Percentiles rank a stretch among this genome's conserved stretches.
phyloP scores from a whole-genome alignment of 2,329 filamentous ascomycete species.

The Apiospora marii region DNA sequence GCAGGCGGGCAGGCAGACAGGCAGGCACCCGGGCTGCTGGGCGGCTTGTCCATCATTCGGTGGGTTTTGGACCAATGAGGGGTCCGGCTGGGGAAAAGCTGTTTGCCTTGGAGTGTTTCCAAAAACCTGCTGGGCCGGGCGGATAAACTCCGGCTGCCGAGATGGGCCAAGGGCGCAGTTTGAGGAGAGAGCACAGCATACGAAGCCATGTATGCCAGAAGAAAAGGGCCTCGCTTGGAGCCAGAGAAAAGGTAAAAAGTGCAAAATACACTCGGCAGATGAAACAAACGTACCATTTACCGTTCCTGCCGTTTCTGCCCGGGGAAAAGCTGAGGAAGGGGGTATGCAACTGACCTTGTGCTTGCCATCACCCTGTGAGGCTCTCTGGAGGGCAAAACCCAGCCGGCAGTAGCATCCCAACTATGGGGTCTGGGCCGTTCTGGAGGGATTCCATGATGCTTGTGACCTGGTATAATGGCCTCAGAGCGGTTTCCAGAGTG shows the following conservation, averaged over 20 bases:
- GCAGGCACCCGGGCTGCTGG: conserved; percentile 10
- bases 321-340: not conserved
- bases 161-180: conserved; percentile 23
- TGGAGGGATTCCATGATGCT: not conserved
- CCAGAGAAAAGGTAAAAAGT: not conserved
- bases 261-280: not conserved
- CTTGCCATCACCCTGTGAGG: conserved; percentile 23
- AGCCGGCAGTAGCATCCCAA: conserved; percentile 23
- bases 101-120: conserved; percentile 3
- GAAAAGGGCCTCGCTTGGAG: not conserved
- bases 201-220: conserved; percentile 5
- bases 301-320: conserved; percentile 5
- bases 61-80: conserved; percentile 15
- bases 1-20: not conserved
- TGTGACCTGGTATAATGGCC: not conserved
- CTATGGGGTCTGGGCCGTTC: conserved; percentile 8
- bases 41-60: conserved; percentile 3
- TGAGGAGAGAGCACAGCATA: conserved; percentile 25
- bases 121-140: not conserved
- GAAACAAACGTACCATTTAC: not conserved
- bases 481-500: not conserved
- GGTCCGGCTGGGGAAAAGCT: conserved; percentile 14
- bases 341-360: conserved; percentile 23
- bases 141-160: conserved; percentile 27
- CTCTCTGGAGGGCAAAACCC: conserved; percentile 20